Base-by-base conservation (phyloP, 2,329 filamentous ascomycete genomes). In the Colletotrichum tamarilloi region DNA sequence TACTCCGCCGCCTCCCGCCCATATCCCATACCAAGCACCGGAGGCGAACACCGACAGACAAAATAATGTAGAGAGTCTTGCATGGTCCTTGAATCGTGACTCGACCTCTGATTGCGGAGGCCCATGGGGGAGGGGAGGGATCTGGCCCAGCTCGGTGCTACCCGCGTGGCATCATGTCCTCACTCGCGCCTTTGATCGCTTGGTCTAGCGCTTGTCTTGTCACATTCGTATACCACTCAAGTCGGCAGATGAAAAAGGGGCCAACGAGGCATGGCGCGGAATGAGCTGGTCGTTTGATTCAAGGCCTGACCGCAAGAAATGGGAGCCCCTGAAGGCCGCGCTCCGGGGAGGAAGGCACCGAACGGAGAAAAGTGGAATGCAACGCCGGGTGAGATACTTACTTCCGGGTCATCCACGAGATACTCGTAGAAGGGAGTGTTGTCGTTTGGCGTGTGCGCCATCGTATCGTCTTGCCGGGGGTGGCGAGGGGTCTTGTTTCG, bases 391-490 rank as follows among this genome's bases (percentile, higher is more conserved):
- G 60, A 16, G 56, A 60, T 19, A 62, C 71, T 73, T 71, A 71
- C 71, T 57, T 73, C 67, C 26, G 62, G 56, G 19, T 71, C 56
- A 35, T 73, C 56, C 56, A 70, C 67, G 49, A 71, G 67, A 57
- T 71, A 71, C 30, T 73, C 71, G 67, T 71, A 66, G 24, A 73
- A 70, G 14, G 60, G 19, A n/a, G 19, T 57, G 67, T 52, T 58
- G 22, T 70, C 57, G 46, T 59, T 69, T n/a, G 71, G 67, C 56
- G 46, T 60, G 49, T 65, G 49, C 24, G 60, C 62, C 71, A 73
- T 73, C 56, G 57, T 70, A 57, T 63, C 42, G 67, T 58, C 30
- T 62, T 64, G 26, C 62, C 46, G 4, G 46, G 35, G 67, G 6
- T 52, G 56, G 49, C 35, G 55, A 30, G 22, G 46, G 35, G 14